A percentile compares a stretch with the other conserved stretches of the same genome.
Evolutionary conservation across 83 land plant species (phyloP).

Genomic region (Larix sibirica): DNA sequence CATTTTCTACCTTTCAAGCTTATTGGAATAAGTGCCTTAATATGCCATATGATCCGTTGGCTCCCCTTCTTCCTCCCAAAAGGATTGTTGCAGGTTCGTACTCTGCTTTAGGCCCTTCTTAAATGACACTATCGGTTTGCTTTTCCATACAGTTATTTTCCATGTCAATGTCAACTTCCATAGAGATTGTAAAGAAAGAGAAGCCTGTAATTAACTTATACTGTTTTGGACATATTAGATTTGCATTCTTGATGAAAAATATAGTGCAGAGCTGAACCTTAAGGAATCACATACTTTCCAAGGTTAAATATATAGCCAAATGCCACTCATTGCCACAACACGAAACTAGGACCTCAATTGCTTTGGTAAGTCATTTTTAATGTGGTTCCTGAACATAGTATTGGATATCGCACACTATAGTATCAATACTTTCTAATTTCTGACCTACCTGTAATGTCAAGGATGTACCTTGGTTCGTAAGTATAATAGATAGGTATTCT

Average conservation of each 20-base stretch:
- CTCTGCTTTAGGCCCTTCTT: neutral
- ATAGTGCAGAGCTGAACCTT: too few species aligned
- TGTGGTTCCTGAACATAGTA: neutral
- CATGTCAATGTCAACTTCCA: neutral
- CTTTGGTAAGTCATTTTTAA: neutral
- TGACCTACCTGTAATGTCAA: neutral
- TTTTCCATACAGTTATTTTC: neutral
- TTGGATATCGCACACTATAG: neutral
- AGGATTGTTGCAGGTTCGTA: constrained; percentile 53
- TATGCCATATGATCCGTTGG: constrained; percentile 77
- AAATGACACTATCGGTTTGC: neutral
- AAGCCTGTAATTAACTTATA: neutral
- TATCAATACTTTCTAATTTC: neutral
- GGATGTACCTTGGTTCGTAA: neutral
- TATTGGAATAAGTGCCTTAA: constrained; percentile 82
- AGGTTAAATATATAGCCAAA: too few species aligned
- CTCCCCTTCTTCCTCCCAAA: constrained; percentile 82
- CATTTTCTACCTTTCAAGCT: constrained; percentile 61
- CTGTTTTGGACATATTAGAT: neutral
- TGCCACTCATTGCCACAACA: too few species aligned
- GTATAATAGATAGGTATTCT: neutral
- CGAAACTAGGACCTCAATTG: neutral
- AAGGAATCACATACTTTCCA: too few species aligned
- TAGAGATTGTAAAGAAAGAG: neutral
- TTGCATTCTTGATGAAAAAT: neutral